Evolutionary conservation across 1,284 basidiomycete genomes (phyloP).

Genomic region (Irpex sp.): DNA sequence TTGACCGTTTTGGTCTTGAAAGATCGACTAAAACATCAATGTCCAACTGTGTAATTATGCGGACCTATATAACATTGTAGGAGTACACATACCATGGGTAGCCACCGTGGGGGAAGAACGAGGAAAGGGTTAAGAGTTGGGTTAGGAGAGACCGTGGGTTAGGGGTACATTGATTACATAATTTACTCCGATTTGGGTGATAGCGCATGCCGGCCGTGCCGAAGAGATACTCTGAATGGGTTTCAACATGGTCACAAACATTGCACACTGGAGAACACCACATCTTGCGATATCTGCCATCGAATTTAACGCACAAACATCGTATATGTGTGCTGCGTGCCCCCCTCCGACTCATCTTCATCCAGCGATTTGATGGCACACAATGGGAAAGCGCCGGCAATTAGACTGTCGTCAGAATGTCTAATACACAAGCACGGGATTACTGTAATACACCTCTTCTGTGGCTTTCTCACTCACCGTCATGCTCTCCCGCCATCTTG

Average conservation of each 20-base stretch:
- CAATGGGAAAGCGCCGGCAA: background rate
- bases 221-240: background rate
- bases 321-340: too few relatives aligned
- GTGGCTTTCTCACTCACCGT: background rate
- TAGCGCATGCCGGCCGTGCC: background rate
- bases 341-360: too few relatives aligned
- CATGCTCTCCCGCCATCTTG: slow-evolving; percentile 8
- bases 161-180: slow-evolving; percentile 15
- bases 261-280: too few relatives aligned
- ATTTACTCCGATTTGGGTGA: background rate
- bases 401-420: background rate
- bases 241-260: too few relatives aligned
- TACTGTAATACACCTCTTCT: background rate
- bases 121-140: slow-evolving; percentile 7
- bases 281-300: too few relatives aligned
- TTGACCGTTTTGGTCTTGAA: slow-evolving; percentile 59
- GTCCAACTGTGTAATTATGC: background rate
- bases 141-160: slow-evolving; percentile 9
- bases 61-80: background rate
- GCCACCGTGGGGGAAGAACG: slow-evolving; percentile 2
- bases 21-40: slow-evolving; percentile 45
- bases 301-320: too few relatives aligned
- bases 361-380: too few relatives aligned
- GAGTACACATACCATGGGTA: background rate
- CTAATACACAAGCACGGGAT: background rate